Base-by-base conservation (phyloP, 306 rosid species). In the Gillenia trifoliata region DNA sequence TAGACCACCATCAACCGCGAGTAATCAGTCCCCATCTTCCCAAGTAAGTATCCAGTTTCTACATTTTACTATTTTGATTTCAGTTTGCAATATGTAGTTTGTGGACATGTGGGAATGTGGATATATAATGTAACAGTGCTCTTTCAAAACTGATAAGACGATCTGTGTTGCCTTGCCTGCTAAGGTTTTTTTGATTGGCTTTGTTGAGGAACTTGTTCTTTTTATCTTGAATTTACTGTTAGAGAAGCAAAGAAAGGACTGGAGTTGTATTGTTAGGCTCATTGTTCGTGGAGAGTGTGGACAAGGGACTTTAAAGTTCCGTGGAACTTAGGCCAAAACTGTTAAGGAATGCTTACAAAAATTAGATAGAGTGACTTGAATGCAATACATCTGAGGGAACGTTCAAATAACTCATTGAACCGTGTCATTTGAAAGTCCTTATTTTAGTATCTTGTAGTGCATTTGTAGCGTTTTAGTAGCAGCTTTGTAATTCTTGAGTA, bases 1-100 rank as follows among this genome's bases (percentile, higher is more conserved):
- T 55, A 87, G 98, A 77, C 89, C 96, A 3, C 89, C 83, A 1
- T 71, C 97, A 77, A 50, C 86, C 1, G 85, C 87, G 59, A 82
- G 20, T 82, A 84, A 13, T 80, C 96, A 83, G 80, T 79, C 93
- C 25, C 76, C 89, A 70, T 66, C 77, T 73, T 78, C 99, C 62
- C 97, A 94, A 80, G 99, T 94, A 73, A 91, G 99, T 90, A 25
- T 68, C 20, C 26, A 8, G 30, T 38, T 50, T 3, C 15, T 45
- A 45, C 52, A 15, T 45, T 45, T 61, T 23, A 62, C 36, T 68
- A 19, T 60, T 49, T 73, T n/a, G n/a, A 13, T 23, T 57, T 67
- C 28, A 0, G 29, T 52, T 7, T 45, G 70, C n/a, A 1, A 4
- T 45, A 65, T 62, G 13, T 11, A 60, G 28, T 47, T 31, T 16